These are phyloP conservation scores for Penicillium angulare DNA, from an alignment of 495 filamentous ascomycete genomes.

Conservation along the genomic window DNA sequence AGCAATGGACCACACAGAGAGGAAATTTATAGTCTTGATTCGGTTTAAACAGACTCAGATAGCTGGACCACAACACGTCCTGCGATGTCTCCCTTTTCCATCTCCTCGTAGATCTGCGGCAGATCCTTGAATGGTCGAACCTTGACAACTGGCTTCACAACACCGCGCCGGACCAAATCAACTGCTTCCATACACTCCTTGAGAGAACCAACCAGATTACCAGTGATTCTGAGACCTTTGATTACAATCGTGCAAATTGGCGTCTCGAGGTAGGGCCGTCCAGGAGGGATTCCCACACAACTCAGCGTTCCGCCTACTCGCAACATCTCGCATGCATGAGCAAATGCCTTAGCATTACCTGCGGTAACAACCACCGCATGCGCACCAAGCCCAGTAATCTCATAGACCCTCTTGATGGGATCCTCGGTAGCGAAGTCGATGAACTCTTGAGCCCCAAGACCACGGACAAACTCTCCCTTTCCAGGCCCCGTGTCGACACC, in stretches of 20 bases:
- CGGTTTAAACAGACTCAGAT: too few species aligned
- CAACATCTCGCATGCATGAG: conserved; percentile 50
- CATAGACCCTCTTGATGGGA: conserved; percentile 34
- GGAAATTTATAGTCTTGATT: too few species aligned
- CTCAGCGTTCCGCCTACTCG: conserved; percentile 48
- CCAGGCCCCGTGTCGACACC: conserved; percentile 42
- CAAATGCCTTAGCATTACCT: conserved; percentile 44
- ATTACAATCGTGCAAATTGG: conserved; percentile 49
- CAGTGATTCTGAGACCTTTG: conserved; percentile 44
- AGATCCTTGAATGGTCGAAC: conserved; percentile 46
- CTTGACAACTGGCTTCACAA: conserved; percentile 46
- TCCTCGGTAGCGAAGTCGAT: conserved; percentile 44
- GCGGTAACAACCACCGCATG: conserved; percentile 45
- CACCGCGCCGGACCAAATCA: conserved; percentile 42
- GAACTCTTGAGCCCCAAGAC: conserved; percentile 42
- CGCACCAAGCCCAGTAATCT: conserved; percentile 44
- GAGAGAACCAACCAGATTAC: conserved; percentile 48
- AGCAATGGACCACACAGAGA: too few species aligned
- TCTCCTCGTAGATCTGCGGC: conserved; percentile 43
- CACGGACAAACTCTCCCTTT: conserved; percentile 43
- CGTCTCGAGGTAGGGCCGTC: conserved; percentile 41
- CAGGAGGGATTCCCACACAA: conserved; percentile 49
- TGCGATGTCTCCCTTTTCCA: conserved; percentile 45
- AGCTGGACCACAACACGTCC: conserved; percentile 39
- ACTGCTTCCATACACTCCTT: conserved; percentile 54